phyloP scores from a whole-genome alignment of 805 yeast species.

The Candida insectalens region DNA sequence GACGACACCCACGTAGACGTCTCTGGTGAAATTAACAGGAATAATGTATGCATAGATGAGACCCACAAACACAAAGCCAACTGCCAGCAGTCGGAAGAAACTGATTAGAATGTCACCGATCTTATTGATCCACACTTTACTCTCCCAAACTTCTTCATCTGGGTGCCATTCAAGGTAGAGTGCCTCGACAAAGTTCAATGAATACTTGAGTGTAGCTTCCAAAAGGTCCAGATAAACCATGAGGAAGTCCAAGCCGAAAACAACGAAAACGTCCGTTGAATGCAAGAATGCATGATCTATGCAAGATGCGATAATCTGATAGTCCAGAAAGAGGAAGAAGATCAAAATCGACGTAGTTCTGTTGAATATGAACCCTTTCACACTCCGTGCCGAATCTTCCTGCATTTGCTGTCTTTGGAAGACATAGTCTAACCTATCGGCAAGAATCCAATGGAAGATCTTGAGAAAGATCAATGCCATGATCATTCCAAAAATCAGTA shows the following conservation, averaged over 20 bases:
- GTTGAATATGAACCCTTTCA: conserved; percentile 20
- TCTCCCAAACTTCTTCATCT: conserved; percentile 67
- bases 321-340: conserved; percentile 40
- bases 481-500: conserved; percentile 29
- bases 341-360: conserved; percentile 35
- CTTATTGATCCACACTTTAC: conserved; percentile 50
- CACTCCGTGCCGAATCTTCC: conserved; percentile 10
- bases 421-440: conserved; percentile 36
- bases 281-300: conserved; percentile 46
- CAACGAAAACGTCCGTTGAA: conserved; percentile 45
- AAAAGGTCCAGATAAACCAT: conserved; percentile 47
- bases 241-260: conserved; percentile 72
- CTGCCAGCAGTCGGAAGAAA: conserved; percentile 34
- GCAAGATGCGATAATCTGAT: conserved; percentile 40
- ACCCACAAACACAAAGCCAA: conserved; percentile 35
- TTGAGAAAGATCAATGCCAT: conserved; percentile 41
- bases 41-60: conserved; percentile 28
- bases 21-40: conserved; percentile 23
- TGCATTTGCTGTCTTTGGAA: conserved; percentile 31
- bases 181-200: conserved; percentile 49
- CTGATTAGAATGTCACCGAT: conserved; percentile 21
- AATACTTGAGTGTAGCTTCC: conserved; percentile 34
- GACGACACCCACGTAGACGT: conserved; percentile 19
- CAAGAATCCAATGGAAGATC: conserved; percentile 69
- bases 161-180: conserved; percentile 31